Conservation (phyloP, 176 grass and related monocot genomes). For the Rhynchospora breviuscula region DNA sequence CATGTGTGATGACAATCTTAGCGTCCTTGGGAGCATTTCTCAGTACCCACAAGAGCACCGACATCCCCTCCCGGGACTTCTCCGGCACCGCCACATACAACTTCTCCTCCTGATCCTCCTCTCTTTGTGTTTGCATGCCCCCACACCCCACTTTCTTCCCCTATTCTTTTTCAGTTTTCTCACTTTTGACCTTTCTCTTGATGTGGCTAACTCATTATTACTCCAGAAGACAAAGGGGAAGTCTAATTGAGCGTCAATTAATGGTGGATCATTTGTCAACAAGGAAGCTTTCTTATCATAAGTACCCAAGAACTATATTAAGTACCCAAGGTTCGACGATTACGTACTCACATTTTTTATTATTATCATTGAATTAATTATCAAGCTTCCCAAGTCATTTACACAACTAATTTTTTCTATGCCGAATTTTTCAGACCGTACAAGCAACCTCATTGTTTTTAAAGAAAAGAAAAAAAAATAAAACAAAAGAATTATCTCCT, state of each 20-base stretch:
- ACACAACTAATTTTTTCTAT: not conserved
- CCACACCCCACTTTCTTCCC: not conserved
- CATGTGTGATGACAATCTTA: conserved; percentile 59
- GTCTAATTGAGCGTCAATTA: not conserved
- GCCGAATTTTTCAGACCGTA: not conserved
- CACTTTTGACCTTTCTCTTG: not conserved
- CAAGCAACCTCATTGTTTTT: not conserved
- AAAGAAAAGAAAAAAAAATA: too few relatives aligned
- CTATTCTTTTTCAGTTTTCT: not conserved
- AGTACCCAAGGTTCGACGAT: not conserved
- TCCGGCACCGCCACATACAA: conserved; percentile 49
- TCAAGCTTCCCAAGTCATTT: conserved; percentile 3
- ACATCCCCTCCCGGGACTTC: conserved; percentile 42
- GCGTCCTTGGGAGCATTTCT: conserved; percentile 16
- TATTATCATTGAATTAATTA: not conserved
- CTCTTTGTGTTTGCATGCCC: not conserved
- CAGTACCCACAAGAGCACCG: conserved; percentile 53
- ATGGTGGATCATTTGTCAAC: not conserved
- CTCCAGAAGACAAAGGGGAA: not conserved
- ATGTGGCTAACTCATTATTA: not conserved
- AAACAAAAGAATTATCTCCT: too few relatives aligned
- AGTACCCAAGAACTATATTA: not conserved
- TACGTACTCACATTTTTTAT: not conserved
- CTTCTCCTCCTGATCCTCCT: conserved; percentile 42
- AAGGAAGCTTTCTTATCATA: too few relatives aligned